A percentile compares a stretch with the other conserved stretches of the same genome.
Conservation (phyloP, 306 rosid genomes). For the Corylus heterophylla region DNA sequence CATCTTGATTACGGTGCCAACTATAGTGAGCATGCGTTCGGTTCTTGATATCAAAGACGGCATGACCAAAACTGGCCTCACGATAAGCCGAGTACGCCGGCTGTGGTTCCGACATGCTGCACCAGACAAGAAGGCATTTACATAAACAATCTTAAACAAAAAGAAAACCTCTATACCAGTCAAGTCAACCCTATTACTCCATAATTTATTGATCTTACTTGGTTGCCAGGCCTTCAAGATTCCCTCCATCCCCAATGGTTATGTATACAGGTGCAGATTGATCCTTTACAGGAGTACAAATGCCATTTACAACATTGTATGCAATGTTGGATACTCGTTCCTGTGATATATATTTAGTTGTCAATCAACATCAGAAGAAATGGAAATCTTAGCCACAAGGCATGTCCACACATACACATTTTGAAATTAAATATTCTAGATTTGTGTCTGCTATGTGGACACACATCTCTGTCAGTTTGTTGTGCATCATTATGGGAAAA, state of each 20-base stretch:
- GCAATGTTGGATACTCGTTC: constrained; percentile 58
- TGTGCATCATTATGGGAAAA: not conserved
- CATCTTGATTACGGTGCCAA: constrained; percentile 61
- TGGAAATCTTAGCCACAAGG: not conserved
- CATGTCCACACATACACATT: not conserved
- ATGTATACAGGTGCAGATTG: constrained; percentile 59
- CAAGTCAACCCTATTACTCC: not conserved
- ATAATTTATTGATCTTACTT: constrained; percentile 33
- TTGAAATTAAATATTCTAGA: not conserved
- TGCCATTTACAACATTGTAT: constrained; percentile 48
- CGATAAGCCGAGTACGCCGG: constrained; percentile 57
- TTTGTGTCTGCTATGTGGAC: not conserved
- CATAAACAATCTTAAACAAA: not conserved
- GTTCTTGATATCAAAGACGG: constrained; percentile 48
- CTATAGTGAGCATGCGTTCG: constrained; percentile 52
- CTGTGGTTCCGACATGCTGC: constrained; percentile 62
- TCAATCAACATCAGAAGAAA: not conserved
- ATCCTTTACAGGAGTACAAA: constrained; percentile 48
- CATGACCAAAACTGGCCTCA: constrained; percentile 65
- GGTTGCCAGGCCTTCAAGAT: constrained; percentile 56
- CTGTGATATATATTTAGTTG: constrained; percentile 27
- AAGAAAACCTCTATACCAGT: not conserved
- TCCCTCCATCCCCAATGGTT: constrained; percentile 64
- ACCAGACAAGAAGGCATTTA: not conserved
- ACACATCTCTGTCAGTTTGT: not conserved